Percentiles rank a stretch among this genome's conserved stretches.
Evolutionary conservation across 768 basidiomycete species (phyloP).

Genomic region (Suillus variegatus): DNA sequence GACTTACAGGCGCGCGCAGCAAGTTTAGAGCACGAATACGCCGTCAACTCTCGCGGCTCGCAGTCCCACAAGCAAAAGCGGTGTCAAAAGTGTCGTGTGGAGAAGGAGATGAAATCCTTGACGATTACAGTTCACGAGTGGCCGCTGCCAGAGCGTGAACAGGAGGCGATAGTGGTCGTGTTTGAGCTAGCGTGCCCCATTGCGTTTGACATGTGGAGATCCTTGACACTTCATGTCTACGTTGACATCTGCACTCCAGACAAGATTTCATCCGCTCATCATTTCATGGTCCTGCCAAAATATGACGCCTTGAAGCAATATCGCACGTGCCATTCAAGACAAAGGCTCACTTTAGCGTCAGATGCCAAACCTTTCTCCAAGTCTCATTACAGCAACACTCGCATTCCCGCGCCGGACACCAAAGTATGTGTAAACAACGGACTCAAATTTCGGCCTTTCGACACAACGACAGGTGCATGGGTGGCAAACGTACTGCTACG

Average conservation of each 20-base stretch:
- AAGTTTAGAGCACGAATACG: neutral
- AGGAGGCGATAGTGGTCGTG: slow-evolving; percentile 32
- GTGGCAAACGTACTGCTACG: slow-evolving; percentile 13
- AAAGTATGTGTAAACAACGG: slow-evolving; percentile 37
- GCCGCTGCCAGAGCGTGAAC: slow-evolving; percentile 40
- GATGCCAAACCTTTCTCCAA: slow-evolving; percentile 22
- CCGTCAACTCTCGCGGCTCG: neutral
- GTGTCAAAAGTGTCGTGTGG: slow-evolving; percentile 34
- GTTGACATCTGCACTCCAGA: slow-evolving; percentile 34
- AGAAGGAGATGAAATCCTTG: slow-evolving; percentile 22
- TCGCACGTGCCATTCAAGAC: slow-evolving; percentile 16
- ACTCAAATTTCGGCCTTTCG: slow-evolving; percentile 32
- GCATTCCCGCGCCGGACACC: slow-evolving; percentile 18
- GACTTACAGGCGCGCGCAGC: neutral
- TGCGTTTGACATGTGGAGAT: slow-evolving; percentile 46
- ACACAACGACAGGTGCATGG: slow-evolving; percentile 21
- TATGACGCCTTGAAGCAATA: slow-evolving; percentile 19
- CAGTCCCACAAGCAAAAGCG: neutral
- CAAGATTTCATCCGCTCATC: slow-evolving; percentile 1
- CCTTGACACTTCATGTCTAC: slow-evolving; percentile 39
- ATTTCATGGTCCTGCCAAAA: slow-evolving; percentile 17
- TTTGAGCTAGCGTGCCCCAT: slow-evolving; percentile 46
- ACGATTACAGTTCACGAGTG: slow-evolving; percentile 43
- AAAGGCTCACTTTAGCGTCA: slow-evolving; percentile 25
- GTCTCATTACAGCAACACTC: slow-evolving; percentile 15